A percentile compares a stretch with the other conserved stretches of the same genome.
Evolutionary conservation across 2,329 filamentous ascomycete genomes (phyloP).

Genomic region (Waltergamsia citrina): DNA sequence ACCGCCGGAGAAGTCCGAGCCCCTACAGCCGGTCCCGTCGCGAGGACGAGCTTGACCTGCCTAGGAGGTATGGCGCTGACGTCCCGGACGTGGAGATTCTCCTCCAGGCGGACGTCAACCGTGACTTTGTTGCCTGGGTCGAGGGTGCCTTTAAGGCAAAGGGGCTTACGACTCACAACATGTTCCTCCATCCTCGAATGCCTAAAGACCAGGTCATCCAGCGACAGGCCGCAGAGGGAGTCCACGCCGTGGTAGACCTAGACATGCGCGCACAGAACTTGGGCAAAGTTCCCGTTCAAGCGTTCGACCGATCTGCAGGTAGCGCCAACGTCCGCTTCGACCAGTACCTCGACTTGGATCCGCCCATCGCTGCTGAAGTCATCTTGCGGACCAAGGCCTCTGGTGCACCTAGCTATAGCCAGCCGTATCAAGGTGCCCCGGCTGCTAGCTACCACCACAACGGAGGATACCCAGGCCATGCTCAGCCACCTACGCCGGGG

Average conservation of each 20-base stretch:
- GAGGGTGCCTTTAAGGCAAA: slow-evolving; percentile 65
- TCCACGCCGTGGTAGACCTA: slow-evolving; percentile 74
- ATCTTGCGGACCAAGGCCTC: slow-evolving; percentile 59
- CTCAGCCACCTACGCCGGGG: slow-evolving; percentile 13
- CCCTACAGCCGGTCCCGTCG: slow-evolving; percentile 43
- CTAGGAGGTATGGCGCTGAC: slow-evolving; percentile 61
- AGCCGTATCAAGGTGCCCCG: slow-evolving; percentile 14
- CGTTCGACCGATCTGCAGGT: slow-evolving; percentile 76
- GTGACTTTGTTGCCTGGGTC: slow-evolving; percentile 76
- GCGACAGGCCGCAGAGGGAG: slow-evolving; percentile 79
- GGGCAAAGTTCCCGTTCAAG: slow-evolving; percentile 69
- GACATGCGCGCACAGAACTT: slow-evolving; percentile 58
- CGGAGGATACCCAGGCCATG: slow-evolving; percentile 20
- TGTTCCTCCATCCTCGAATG: slow-evolving; percentile 70
- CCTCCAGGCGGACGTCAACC: slow-evolving; percentile 65
- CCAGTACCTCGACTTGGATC: slow-evolving; percentile 78
- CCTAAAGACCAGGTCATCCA: slow-evolving; percentile 72
- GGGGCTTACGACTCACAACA: slow-evolving; percentile 66
- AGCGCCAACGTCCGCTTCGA: slow-evolving; percentile 71
- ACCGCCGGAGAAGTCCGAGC: slow-evolving; percentile 62
- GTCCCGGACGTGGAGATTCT: slow-evolving; percentile 88
- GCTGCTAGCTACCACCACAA: slow-evolving; percentile 16
- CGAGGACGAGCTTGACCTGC: slow-evolving; percentile 56
- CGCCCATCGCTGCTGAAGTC: slow-evolving; percentile 69
- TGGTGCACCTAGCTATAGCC: slow-evolving; percentile 18